These are phyloP conservation scores for Trichoderma orchidacearum DNA, from an alignment of 495 filamentous ascomycete genomes.

Conservation along the genomic window DNA sequence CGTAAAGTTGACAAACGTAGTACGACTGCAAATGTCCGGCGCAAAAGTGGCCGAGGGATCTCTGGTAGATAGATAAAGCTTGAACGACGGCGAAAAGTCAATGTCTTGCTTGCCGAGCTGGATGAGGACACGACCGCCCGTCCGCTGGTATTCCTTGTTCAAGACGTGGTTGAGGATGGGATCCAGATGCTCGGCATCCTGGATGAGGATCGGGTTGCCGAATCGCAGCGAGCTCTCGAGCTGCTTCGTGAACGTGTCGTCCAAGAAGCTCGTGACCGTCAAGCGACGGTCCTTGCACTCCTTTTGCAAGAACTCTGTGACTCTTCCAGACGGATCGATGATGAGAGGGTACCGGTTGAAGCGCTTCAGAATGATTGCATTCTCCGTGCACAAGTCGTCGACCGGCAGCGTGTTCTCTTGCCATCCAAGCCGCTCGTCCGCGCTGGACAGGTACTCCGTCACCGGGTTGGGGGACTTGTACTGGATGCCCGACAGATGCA, in stretches of 20 bases:
- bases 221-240: constrained; percentile 93
- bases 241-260: constrained; percentile 96
- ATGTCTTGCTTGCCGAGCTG: constrained; percentile 98
- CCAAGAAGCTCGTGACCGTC: constrained; percentile 94
- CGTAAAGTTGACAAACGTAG: constrained; percentile 98
- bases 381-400: constrained; percentile 98
- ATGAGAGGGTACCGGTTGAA: constrained; percentile 98
- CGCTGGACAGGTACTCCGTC: constrained; percentile 92
- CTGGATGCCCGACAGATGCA: constrained; percentile 75
- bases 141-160: constrained; percentile 99
- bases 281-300: constrained; percentile 87
- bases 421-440: constrained; percentile 89
- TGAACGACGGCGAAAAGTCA: constrained; percentile 96
- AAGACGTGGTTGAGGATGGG: constrained; percentile 96
- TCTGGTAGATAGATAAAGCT: constrained; percentile 84
- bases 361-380: constrained; percentile 89
- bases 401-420: constrained; percentile 90
- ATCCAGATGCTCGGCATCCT: constrained; percentile 94
- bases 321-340: constrained; percentile 90
- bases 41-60: constrained; percentile 94
- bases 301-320: constrained; percentile 87
- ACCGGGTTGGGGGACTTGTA: constrained; percentile 91
- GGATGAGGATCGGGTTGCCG: constrained; percentile 95
- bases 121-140: constrained; percentile 95
- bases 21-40: constrained; percentile 96